These are phyloP conservation scores for Trichoderma atroviride DNA, from an alignment of 2,329 filamentous ascomycete species.

Conservation along the genomic window DNA sequence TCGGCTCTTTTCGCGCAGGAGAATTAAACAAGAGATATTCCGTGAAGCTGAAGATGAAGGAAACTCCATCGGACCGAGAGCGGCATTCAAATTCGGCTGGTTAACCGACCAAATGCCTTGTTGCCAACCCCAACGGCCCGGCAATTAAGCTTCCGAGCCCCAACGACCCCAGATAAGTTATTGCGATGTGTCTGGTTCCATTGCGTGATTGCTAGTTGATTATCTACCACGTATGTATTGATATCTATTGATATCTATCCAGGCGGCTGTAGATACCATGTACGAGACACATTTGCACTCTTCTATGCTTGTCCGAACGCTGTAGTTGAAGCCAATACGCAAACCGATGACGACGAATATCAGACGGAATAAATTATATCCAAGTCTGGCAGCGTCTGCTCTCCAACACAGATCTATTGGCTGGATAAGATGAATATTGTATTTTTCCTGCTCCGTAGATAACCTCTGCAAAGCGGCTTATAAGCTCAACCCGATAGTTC, in stretches of 20 bases:
- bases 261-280: no score
- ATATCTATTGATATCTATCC: neutral
- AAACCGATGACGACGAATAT: neutral
- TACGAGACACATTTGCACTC: neutral
- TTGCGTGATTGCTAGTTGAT: neutral
- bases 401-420: neutral
- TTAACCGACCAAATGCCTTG: conserved; percentile 1
- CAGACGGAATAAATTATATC: neutral
- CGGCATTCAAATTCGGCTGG: neutral
- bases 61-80: conserved; percentile 14
- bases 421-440: neutral
- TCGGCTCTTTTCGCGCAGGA: neutral
- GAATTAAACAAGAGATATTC: neutral
- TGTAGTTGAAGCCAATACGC: neutral
- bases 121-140: conserved; percentile 1
- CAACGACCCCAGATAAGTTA: neutral
- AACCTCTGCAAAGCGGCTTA: neutral
- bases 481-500: conserved; percentile 5
- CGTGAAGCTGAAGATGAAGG: neutral
- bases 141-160: neutral
- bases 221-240: neutral
- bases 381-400: neutral
- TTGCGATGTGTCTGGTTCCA: neutral
- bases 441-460: neutral
- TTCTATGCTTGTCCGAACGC: neutral